phyloP scores from a whole-genome alignment of 2,329 filamentous ascomycete species.

The Penicillium sp. region DNA sequence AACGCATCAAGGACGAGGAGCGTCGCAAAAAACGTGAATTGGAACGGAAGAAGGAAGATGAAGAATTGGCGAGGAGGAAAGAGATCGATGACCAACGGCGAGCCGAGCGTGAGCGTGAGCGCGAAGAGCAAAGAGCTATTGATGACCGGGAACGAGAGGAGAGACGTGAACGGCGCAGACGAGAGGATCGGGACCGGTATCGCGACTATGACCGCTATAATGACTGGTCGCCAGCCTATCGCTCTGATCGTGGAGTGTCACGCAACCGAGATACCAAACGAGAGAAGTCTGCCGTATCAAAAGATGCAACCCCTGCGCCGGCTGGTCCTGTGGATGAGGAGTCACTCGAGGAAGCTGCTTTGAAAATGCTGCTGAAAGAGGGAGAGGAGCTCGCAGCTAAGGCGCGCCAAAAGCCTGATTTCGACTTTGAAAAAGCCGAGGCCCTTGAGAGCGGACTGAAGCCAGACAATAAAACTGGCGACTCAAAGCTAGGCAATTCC shows the following conservation, averaged over 20 bases:
- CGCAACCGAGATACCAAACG: conserved; percentile 32
- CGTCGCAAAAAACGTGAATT: conserved; percentile 44
- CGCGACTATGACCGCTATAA: conserved; percentile 37
- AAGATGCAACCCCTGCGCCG: conserved; percentile 34
- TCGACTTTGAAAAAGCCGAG: conserved; percentile 52
- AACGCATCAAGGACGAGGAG: conserved; percentile 44
- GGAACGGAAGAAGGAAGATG: conserved; percentile 46
- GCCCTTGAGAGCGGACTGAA: conserved; percentile 42
- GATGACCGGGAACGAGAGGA: conserved; percentile 55
- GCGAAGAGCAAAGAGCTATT: conserved; percentile 54
- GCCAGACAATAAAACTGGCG: conserved; percentile 29
- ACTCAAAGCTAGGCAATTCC: conserved; percentile 28
- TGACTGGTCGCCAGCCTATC: conserved; percentile 33
- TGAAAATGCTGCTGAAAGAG: conserved; percentile 56
- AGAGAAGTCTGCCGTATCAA: conserved; percentile 34
- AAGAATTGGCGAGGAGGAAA: conserved; percentile 51
- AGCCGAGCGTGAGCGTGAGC: conserved; percentile 51
- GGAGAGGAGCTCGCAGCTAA: conserved; percentile 57
- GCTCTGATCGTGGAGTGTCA: conserved; percentile 33
- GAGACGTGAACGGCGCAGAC: conserved; percentile 45
- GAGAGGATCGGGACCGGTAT: conserved; percentile 48
- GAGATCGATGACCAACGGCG: conserved; percentile 52
- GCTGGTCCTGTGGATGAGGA: conserved; percentile 51
- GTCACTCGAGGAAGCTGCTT: conserved; percentile 56
- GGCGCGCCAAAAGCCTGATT: conserved; percentile 51